Evolutionary conservation across 2,329 filamentous ascomycete genomes (phyloP).

Genomic region (Aureobasidium sp.): DNA sequence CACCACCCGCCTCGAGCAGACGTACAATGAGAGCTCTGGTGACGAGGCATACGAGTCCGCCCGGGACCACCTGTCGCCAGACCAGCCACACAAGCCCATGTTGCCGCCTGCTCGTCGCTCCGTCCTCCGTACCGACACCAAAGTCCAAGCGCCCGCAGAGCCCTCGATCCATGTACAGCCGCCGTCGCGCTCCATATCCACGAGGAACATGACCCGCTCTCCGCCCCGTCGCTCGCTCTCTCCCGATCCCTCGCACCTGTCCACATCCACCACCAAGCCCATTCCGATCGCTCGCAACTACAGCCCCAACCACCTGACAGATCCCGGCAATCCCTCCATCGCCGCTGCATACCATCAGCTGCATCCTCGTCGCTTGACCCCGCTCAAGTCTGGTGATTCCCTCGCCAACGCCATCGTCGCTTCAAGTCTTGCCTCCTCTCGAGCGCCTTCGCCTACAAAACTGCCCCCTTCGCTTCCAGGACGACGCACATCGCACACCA

Average conservation of each 20-base stretch:
- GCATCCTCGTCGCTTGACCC: conserved; percentile 30
- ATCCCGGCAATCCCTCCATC: conserved; percentile 19
- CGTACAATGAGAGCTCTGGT: conserved; percentile 16
- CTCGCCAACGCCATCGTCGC: conserved; percentile 68
- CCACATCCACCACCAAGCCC: conserved; percentile 28
- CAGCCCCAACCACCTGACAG: conserved; percentile 57
- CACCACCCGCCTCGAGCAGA: neutral
- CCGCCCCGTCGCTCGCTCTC: conserved; percentile 18
- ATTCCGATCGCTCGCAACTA: conserved; percentile 51
- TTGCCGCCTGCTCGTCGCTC: conserved; percentile 29
- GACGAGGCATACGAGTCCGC: conserved; percentile 20
- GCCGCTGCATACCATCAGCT: conserved; percentile 26
- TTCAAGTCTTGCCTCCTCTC: conserved; percentile 56
- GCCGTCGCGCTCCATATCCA: neutral
- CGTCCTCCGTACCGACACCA: conserved; percentile 16
- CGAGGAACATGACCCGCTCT: neutral
- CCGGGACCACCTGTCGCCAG: conserved; percentile 13
- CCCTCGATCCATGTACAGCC: conserved; percentile 5
- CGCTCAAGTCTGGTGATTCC: conserved; percentile 51
- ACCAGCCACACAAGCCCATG: conserved; percentile 20
- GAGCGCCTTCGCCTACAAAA: conserved; percentile 32
- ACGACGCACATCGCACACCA: conserved; percentile 15
- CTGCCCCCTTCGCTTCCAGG: conserved; percentile 26
- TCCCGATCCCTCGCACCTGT: conserved; percentile 24
- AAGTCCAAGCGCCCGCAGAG: neutral